A percentile compares a stretch with the other conserved stretches of the same genome.
These are phyloP conservation scores for Berkeleyomyces rouxiae DNA, from an alignment of 2,329 filamentous ascomycete genomes.

Conservation along the genomic window DNA sequence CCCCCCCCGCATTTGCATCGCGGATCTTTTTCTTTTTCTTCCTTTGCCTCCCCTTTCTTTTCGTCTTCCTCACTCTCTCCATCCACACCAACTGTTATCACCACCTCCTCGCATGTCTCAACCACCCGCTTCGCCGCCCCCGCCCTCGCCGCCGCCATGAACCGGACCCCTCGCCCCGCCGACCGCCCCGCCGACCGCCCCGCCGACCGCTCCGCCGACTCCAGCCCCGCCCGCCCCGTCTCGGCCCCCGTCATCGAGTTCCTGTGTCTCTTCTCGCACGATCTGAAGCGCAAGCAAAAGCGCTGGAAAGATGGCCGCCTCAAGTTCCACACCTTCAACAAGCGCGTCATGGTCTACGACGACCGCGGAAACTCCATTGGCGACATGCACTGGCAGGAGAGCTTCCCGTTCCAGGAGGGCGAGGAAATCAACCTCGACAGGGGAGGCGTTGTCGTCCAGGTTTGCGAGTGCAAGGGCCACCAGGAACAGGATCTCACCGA, in stretches of 20 bases:
- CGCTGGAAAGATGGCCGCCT: constrained; percentile 86
- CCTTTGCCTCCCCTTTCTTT: too few species aligned
- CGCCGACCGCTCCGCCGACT: not conserved
- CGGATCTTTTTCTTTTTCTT: too few species aligned
- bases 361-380: constrained; percentile 64
- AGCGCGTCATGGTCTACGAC: constrained; percentile 79
- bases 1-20: too few species aligned
- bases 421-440: constrained; percentile 69
- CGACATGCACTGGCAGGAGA: constrained; percentile 64
- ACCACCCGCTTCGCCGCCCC: not conserved
- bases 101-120: not conserved
- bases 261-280: constrained; percentile 72
- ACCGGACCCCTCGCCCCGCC: constrained; percentile 1
- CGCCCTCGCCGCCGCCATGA: not conserved
- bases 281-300: constrained; percentile 74
- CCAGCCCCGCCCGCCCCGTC: constrained; percentile 27
- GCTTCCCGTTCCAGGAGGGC: constrained; percentile 55
- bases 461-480: constrained; percentile 55
- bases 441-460: constrained; percentile 61
- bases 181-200: not conserved
- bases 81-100: not conserved
- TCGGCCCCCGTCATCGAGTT: constrained; percentile 67
- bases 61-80: not conserved
- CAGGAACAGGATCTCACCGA: constrained; percentile 64
- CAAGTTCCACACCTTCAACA: constrained; percentile 82